These are phyloP conservation scores for Drechslerella dactyloides DNA, from an alignment of 2,329 filamentous ascomycete species.

Conservation along the genomic window DNA sequence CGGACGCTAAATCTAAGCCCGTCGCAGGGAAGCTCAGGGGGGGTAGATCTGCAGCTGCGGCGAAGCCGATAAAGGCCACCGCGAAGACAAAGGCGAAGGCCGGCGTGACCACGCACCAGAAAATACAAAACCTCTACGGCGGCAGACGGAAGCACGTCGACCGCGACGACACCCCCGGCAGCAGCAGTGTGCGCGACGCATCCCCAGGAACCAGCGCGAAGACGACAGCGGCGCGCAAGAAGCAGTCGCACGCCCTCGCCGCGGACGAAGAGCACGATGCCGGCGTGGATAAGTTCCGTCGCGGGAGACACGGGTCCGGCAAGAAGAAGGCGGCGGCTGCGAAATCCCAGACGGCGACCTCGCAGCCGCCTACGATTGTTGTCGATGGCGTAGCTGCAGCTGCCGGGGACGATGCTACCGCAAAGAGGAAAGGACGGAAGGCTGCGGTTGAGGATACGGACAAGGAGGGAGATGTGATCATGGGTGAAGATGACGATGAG, in stretches of 20 bases:
- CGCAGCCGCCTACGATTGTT: conserved; percentile 14
- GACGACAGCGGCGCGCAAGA: conserved; percentile 12
- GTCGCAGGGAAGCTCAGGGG: neutral
- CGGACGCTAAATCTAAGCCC: conserved; percentile 3
- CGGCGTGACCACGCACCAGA: conserved; percentile 14
- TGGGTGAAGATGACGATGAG: conserved; percentile 42
- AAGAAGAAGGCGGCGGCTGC: conserved; percentile 26
- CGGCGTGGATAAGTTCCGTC: conserved; percentile 44
- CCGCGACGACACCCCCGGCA: conserved; percentile 41
- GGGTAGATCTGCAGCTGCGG: neutral
- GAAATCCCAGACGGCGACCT: neutral
- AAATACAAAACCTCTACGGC: conserved; percentile 42
- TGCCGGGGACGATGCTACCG: conserved; percentile 8
- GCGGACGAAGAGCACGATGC: conserved; percentile 8
- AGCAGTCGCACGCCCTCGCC: neutral
- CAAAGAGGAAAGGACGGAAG: conserved; percentile 24
- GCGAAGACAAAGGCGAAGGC: conserved; percentile 2
- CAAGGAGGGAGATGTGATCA: conserved; percentile 51
- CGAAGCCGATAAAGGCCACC: conserved; percentile 2
- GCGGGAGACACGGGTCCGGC: conserved; percentile 35
- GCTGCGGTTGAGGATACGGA: conserved; percentile 37
- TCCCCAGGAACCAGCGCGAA: conserved; percentile 25
- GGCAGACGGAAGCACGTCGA: conserved; percentile 39
- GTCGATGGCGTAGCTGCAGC: conserved; percentile 15
- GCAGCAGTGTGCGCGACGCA: conserved; percentile 9